Base-by-base conservation (phyloP, 2,329 filamentous ascomycete genomes). In the Calonectria fujianensis region DNA sequence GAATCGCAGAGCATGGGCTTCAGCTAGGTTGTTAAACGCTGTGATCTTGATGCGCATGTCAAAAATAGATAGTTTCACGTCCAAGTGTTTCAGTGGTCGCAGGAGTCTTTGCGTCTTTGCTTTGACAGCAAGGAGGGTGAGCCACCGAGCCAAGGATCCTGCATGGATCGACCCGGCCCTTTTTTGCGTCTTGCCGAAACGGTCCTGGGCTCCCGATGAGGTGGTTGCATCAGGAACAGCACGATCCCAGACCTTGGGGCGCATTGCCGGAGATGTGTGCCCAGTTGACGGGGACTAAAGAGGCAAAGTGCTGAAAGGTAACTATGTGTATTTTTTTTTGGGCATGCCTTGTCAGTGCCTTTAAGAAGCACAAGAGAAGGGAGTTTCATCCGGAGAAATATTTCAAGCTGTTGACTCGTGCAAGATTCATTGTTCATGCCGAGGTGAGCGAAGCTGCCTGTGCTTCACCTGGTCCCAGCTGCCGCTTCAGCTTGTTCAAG, bases 1-100 rank as follows among this genome's bases (percentile, higher is more conserved):
- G 27, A 74, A 70, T 48, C 48, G 65, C 67, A 74, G 69, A 3
- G 50, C 54, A 14, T 70, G 29, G 35, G 39, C 67, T 50, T 74
- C 67, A 29, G 67, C 59, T 45, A 70, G 57, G 32, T 61, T 61
- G n/a, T 61, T 24, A 37, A 61, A 61, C 37, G 57, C n/a, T 35
- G 57, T 24, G 14, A 61, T 37, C 35, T 61, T 61, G 57, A 61
- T 61, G 35, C 57, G 37, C 37, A 61, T 6, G 14, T 39, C 32
- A 39, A 61, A 61, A 61, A 61, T 24, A 24, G 35, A 61, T 35
- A 39, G 37, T 35, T 27, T n/a, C 57, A 11, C 24, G 32, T 61
- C 57, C n/a, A n/a, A 39, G 35, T n/a, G 35, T 37, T 27, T 61
- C 32, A 61, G 32, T 24, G 32, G 32, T 31, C 54, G 54, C 54